Evolutionary conservation across 352 stramenopile genomes (phyloP), one percentile per base, ranked within the genome.

Genomic region (Globisporangium sylvaticum): DNA sequence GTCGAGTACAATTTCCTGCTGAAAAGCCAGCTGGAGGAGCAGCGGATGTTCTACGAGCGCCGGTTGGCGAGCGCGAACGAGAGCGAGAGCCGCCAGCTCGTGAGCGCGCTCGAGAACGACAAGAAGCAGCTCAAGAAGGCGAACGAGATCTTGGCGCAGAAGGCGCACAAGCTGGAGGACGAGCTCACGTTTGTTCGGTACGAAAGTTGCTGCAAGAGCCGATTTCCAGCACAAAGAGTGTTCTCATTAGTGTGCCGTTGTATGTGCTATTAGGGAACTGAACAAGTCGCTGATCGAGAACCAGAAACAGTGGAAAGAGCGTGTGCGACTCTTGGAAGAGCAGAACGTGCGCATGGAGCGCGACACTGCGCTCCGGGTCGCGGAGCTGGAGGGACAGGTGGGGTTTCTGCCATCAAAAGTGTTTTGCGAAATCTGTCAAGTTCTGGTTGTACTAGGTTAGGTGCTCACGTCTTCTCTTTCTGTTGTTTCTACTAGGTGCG

Each of bases 1-100:
- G 80, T 91, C 39, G 95, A 99, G 81, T 99, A 99, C 76, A 98
- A 98, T 57, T 97, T 95, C 52, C 67, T 99, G 48, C 74, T 99
- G 29, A 98, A 97, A 59, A 98, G 89, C 69, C 95, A 99, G 83
- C 77, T 99, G 54, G 94, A 98, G 67, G 89, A 98, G 58, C 97
- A 99, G 79, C 88, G 96, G 0, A 73, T 97, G 31, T 98, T 93
- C 67, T 98, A 97, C 65, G 94, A 98, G 69, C 84, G 86, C 0
- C 66, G 84, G 2, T 74, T 94, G 48, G 73, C 83, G n/a, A 83
- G 74, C 54, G 72, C 79, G 12, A 80, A 86, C 57, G 86, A 93
- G 65, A 77, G 72, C 29, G 78, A 89, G 42, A 79, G 77, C 54
- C 80, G 77, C 0, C 81, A 88, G 37, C 62, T 86, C 27, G 65